phyloP scores from a whole-genome alignment of 148 eudicot species.

The Persicaria maculosa region DNA sequence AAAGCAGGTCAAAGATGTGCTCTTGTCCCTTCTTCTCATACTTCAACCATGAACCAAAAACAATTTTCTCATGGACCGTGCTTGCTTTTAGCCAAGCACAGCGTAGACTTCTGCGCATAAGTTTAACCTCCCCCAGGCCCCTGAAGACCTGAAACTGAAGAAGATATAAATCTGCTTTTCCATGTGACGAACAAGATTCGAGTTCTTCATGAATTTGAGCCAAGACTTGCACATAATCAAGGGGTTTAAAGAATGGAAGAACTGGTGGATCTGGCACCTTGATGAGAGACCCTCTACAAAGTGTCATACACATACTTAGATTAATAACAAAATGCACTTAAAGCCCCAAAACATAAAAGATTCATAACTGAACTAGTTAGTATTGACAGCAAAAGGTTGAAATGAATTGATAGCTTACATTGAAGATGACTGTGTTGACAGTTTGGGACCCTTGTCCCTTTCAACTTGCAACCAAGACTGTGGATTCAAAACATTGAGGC shows the following conservation, averaged over 20 bases:
- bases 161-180: constrained; percentile 62
- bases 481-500: constrained; percentile 75
- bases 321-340: not conserved
- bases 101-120: constrained; percentile 85
- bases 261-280: constrained; percentile 86
- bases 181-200: constrained; percentile 59
- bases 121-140: constrained; percentile 86
- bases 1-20: constrained; percentile 56
- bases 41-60: constrained; percentile 89
- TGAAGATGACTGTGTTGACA: constrained; percentile 59
- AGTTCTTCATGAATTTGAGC: constrained; percentile 92
- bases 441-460: constrained; percentile 73
- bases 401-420: constrained; percentile 42
- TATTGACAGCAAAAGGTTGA: not conserved
- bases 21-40: constrained; percentile 91
- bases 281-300: constrained; percentile 82
- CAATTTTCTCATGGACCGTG: constrained; percentile 63
- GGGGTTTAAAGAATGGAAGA: constrained; percentile 78
- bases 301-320: not conserved
- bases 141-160: constrained; percentile 88
- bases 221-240: constrained; percentile 88
- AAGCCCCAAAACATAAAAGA: not conserved
- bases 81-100: constrained; percentile 80
- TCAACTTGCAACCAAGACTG: constrained; percentile 99
- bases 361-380: not conserved